Base-by-base conservation (phyloP, 345 rosid genomes). In the Sonneratia caseolaris region DNA sequence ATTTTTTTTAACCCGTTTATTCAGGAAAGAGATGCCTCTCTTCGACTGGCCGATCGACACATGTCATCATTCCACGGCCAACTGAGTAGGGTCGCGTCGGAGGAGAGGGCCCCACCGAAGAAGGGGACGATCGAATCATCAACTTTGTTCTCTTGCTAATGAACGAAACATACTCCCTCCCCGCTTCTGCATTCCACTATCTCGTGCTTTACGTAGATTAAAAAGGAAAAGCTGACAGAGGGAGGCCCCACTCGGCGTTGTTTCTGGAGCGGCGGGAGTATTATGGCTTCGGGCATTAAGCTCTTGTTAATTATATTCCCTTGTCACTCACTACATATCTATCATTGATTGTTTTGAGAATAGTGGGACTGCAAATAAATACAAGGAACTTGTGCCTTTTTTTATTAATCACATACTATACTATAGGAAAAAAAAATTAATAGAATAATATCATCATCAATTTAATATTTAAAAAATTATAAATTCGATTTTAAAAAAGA, bases 261-360 rank as follows among this genome's bases (percentile, higher is more conserved):
- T 71, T 79, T 73, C 68, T 68, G 74, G 78, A 69, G 77, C 80
- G 82, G 87, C 87, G 76, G 70, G 76, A 69, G 43, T 72, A 87
- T 84, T 8, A 84, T 87, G 75, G 56, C 73, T 51, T 18, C 37
- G 69, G 45, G 57, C 64, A 59, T 59, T 59, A 59, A 22, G 22
- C 22, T 5, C 59, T 16, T 53, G 24, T 53, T 53, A 27, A n/a
- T 48, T 48, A 14, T 18, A 53, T 18, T 13, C 45, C 67, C 72
- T 74, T 68, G 76, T 64, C 10, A 19, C 75, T 74, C 83, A 62
- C 82, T 79, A 73, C 68, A 73, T 73, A 43, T 77, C 53, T 64
- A 65, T 43, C 16, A 72, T 66, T 72, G 53, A 16, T 69, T 64
- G 51, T 73, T 21, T 69, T 57, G 64, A 75, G 79, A 37, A 18